Base-by-base conservation (phyloP, 2,329 filamentous ascomycete species). In the Colletotrichum destructivum region DNA sequence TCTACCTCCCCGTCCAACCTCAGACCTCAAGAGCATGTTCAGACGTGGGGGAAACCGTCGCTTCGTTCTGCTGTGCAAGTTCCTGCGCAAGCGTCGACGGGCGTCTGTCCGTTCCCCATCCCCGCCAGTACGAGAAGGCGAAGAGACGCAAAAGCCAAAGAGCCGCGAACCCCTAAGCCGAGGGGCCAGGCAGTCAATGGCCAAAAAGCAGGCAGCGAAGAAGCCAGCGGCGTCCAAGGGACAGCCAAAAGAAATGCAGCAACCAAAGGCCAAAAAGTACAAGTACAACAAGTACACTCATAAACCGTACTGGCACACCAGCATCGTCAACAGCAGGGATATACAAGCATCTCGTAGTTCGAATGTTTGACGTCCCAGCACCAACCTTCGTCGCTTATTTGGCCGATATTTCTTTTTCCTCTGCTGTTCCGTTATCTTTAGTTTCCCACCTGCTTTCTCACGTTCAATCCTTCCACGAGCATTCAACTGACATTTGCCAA, bases 401-500 rank as follows among this genome's bases (percentile, higher is more conserved):
- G 31, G 31, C 35, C n/a, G 11, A 52, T 56, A 12, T 40, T 31
- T 74, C 75, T 9, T 54, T 54, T 52, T 63, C 56, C 69, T 70
- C 31, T 75, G 31, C 31, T 49, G 66, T 62, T 52, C 46, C 16
- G 11, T 59, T 49, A 42, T 23, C 55, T 71, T 62, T 23, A 55
- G 18, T 62, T 56, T 56, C 49, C n/a, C 44, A 7, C 21, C 8
- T 23, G 44, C 38, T 47, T 62, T 60, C 18, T 67, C 40, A 26
- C 62, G 21, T 26, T 44, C 31, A 69, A 68, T 40, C 13, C 23
- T 57, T 23, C 55, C 52, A 65, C 52, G 61, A 9, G 66, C 62
- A 23, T 64, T 60, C 74, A 42, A 76, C 80, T 81, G 78, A 81
- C 77, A 31, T 70, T 71, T 67, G 31, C 73, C 79, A 87, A 94